Evolutionary conservation across 2,329 filamentous ascomycete genomes (phyloP), one percentile per base, ranked within the genome.

Genomic region (Hypocreales sp.): DNA sequence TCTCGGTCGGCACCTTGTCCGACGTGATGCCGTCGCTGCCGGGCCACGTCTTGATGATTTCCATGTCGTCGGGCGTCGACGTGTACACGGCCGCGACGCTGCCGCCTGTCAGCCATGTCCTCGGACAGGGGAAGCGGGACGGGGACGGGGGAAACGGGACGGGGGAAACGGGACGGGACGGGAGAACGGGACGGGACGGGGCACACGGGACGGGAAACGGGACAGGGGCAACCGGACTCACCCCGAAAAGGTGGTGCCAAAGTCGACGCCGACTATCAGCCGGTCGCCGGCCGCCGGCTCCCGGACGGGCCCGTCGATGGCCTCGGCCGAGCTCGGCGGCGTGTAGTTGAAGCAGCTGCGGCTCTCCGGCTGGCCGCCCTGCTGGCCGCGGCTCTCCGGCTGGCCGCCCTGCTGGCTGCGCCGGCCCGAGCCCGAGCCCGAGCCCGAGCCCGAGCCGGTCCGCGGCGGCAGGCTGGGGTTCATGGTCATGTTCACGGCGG

Each of bases 21-120:
- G 78, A 83, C n/a, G 80, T 84, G 53, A 86, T 82, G 41, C 79
- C 79, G 44, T 86, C 84, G 16, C 78, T 78, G 15, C 80, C 80
- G 1, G 80, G 79, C 80, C 80, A 87, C 10, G 70, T 77, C 56
- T 83, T 84, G 57, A 86, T 83, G 41, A 84, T 81, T 46, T 84
- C 78, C 31, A 86, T 62, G 47, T 84, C 79, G 47, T 86, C 79
- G 9, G 79, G 79, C 2, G 72, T 80, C 4, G 72, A 76, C 10
- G 74, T 79, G 41, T 82, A 81, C 4, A 80, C 74, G 17, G 74
- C 72, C 6, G 78, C 77, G 32, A 81, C 76, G 14, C 51, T 55
- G 25, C n/a, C 8, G 11, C 11, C 14, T 5, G 19, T 30, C 24
- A 30, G 27, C 12, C 15, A 8, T 12, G n/a, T 13, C 12, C 4